Evolutionary conservation across 495 filamentous ascomycete species (phyloP).

Genomic region (Talaromyces thailandensis): DNA sequence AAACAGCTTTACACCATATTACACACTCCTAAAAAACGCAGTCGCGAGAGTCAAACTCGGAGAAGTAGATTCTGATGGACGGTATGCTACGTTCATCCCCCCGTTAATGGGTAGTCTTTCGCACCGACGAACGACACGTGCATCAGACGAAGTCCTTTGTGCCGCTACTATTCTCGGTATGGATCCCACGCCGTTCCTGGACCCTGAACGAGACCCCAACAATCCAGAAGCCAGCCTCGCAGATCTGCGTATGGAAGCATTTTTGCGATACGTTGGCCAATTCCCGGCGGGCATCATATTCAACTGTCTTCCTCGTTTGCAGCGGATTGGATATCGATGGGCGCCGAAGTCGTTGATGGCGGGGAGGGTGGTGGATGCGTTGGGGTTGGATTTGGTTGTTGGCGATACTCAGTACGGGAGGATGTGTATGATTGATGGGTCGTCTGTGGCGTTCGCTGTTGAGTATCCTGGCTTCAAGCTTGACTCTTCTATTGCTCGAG

Average conservation of each 20-base stretch:
- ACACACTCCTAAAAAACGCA: no score
- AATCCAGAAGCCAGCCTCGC: not conserved
- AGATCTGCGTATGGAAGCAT: not conserved
- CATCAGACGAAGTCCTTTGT: not conserved
- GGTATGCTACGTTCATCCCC: no score
- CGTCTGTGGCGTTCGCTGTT: no score
- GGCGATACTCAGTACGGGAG: no score
- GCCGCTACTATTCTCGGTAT: not conserved
- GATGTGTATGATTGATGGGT: no score
- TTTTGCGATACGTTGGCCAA: not conserved
- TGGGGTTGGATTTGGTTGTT: no score
- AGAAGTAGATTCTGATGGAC: no score
- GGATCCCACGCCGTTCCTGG: not conserved
- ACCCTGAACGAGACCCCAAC: not conserved
- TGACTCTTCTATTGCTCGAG: no score
- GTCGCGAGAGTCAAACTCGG: no score
- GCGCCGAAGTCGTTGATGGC: not conserved
- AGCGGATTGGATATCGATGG: not conserved
- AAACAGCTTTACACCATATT: no score
- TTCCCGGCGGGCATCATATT: not conserved
- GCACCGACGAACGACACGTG: not conserved
- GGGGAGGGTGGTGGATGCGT: not conserved
- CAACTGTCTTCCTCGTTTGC: not conserved
- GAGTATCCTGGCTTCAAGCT: no score
- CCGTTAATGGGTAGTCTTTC: no score